Evolutionary conservation across 148 eudicot species (phyloP).

Genomic region (Diospyros kaki): DNA sequence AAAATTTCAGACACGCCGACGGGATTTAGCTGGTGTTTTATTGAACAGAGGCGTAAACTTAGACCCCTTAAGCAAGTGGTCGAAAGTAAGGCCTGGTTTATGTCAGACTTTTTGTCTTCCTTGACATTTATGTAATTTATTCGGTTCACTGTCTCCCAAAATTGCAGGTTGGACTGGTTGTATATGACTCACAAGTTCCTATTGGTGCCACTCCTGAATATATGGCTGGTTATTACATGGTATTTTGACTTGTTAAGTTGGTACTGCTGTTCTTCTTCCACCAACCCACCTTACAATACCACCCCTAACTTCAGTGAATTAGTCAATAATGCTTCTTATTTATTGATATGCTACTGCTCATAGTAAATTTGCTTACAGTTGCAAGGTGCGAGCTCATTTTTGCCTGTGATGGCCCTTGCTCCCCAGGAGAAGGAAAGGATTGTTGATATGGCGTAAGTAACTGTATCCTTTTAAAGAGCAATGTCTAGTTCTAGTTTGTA

Average conservation of each 20-base stretch:
- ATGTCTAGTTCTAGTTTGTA: background rate
- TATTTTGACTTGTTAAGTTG: slow-evolving; percentile 19
- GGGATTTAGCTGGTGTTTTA: slow-evolving; percentile 92
- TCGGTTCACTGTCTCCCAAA: background rate
- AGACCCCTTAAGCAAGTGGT: slow-evolving; percentile 91
- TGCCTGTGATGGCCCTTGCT: slow-evolving; percentile 95
- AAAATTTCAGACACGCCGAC: slow-evolving; percentile 61
- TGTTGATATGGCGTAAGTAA: slow-evolving; percentile 91
- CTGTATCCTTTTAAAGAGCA: background rate
- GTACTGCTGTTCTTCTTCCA: background rate
- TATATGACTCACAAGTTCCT: slow-evolving; percentile 95
- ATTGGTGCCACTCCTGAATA: slow-evolving; percentile 96
- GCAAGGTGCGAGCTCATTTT: slow-evolving; percentile 85
- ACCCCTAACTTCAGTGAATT: too few species aligned
- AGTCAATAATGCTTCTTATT: background rate
- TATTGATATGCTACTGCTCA: slow-evolving; percentile 14
- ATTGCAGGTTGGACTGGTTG: slow-evolving; percentile 79
- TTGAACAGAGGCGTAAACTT: slow-evolving; percentile 93
- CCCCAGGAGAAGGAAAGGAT: slow-evolving; percentile 85
- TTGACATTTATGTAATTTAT: background rate
- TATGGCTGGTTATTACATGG: slow-evolving; percentile 98
- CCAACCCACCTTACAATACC: background rate
- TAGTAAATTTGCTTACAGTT: slow-evolving; percentile 45
- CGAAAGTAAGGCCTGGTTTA: slow-evolving; percentile 50
- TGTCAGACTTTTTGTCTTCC: background rate